phyloP scores from a whole-genome alignment of 306 rosid genomes.

The Trifolium subterraneum region DNA sequence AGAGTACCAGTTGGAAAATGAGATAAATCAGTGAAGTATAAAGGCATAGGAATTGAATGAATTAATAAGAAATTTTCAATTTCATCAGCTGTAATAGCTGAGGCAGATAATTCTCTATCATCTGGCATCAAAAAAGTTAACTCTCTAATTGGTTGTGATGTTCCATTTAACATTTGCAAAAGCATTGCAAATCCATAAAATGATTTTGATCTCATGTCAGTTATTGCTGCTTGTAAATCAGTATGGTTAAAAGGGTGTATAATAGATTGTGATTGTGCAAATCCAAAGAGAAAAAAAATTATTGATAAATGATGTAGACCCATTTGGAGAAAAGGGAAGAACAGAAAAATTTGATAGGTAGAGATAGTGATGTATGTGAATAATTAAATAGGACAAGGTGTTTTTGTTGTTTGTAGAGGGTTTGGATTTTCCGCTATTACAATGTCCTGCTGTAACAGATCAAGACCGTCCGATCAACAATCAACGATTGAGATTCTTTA shows the following conservation, averaged over 20 bases:
- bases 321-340: constrained; percentile 39
- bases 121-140: constrained; percentile 61
- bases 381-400: constrained; percentile 37
- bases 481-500: no score
- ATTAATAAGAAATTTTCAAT: constrained; percentile 49
- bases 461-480: no score
- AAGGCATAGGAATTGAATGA: constrained; percentile 58
- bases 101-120: constrained; percentile 52
- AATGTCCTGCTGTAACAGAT: no score
- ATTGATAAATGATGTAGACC: constrained; percentile 30
- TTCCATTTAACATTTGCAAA: constrained; percentile 60
- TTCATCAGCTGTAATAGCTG: constrained; percentile 41
- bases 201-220: constrained; percentile 58
- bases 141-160: constrained; percentile 45
- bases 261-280: constrained; percentile 38
- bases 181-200: constrained; percentile 65
- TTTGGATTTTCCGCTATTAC: no score
- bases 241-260: constrained; percentile 44
- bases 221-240: constrained; percentile 49
- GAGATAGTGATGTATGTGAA: constrained; percentile 29
- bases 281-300: constrained; percentile 40
- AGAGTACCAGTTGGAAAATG: constrained; percentile 69
- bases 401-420: constrained; percentile 26
- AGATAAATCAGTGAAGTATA: constrained; percentile 51
- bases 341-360: constrained; percentile 10